A percentile compares a stretch with the other conserved stretches of the same genome.
Conservation (phyloP, 2,329 filamentous ascomycete genomes). For the Akanthomyces uredinophilus region DNA sequence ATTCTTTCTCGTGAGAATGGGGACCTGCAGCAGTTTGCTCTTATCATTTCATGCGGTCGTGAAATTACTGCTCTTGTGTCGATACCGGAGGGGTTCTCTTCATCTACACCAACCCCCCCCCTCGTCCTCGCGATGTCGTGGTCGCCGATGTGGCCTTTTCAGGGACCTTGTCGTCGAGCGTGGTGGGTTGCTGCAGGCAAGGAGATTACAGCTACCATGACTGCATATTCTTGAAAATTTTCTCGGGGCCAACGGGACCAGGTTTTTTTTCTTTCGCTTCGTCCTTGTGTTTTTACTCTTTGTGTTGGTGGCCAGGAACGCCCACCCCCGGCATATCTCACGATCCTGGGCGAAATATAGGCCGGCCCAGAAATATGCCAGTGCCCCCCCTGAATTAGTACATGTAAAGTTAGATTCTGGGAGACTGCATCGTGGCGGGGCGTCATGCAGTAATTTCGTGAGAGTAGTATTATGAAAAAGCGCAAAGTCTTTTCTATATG, state of each 20-base stretch:
- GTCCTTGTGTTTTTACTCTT: neutral
- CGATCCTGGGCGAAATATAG: constrained; percentile 3
- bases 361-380: neutral
- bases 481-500: neutral
- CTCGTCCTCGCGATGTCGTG: neutral
- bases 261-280: neutral
- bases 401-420: neutral
- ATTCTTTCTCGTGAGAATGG: neutral
- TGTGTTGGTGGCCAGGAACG: neutral
- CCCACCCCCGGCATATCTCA: constrained; percentile 3
- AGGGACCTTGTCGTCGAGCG: neutral
- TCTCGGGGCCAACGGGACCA: neutral
- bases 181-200: neutral
- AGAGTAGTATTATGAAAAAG: neutral
- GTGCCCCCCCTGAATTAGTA: neutral
- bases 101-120: neutral
- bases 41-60: neutral
- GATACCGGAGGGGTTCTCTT: neutral
- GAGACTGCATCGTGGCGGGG: constrained; percentile 3
- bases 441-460: constrained; percentile 1
- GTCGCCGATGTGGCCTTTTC: constrained; percentile 7
- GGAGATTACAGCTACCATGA: neutral
- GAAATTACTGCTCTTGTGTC: neutral
- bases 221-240: neutral
- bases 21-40: neutral